Base-by-base conservation (phyloP, 352 stramenopile species). In the Globisporangium acanthophoron region DNA sequence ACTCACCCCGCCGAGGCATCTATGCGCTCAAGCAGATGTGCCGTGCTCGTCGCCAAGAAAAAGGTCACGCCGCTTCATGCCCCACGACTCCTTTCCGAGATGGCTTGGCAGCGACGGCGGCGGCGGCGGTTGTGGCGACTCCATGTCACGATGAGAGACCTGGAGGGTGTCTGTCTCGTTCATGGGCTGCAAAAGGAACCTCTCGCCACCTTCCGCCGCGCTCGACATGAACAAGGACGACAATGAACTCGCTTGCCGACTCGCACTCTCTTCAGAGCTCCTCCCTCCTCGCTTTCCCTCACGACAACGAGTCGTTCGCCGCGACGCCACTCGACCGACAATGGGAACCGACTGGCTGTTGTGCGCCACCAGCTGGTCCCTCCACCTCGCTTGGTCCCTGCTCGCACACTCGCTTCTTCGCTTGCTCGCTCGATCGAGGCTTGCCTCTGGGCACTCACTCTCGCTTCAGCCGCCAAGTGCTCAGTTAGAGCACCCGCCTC, bases 41-140 rank as follows among this genome's bases (percentile, higher is more conserved):
- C 51, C 27, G 6, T 7, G n/a, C 51, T 37, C 21, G 13, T 47
- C 40, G 51, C 12, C 37, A 43, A 56, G 35, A 56, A 56, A 56
- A 56, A 54, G 49, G 49, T 43, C 49, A 12, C 31, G 21, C 29
- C 37, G 37, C 37, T 43, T 43, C 37, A 43, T 43, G 37, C 37
- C 11, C 37, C 37, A 13, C 16, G 37, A 18, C 8, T 18, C 33
- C 33, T 39, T 12, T 27, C 24, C 37, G 12, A 18, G 37, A 43
- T 43, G 37, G 12, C 37, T 43, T 43, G 37, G 12, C 18, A 9
- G 33, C 12, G 33, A 9, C 12, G 9, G 33, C 8, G 6, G 33
- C 12, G 37, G 37, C 5, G 11, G 37, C 12, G 37, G 8, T 15
- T 1, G 12, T 40, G 35, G 35, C 35, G 33, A 37, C 33, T 37